Evolutionary conservation across 176 grass and related monocot genomes (phyloP), one percentile per base, ranked within the genome.

Genomic region (Bonia amplexicaulis): DNA sequence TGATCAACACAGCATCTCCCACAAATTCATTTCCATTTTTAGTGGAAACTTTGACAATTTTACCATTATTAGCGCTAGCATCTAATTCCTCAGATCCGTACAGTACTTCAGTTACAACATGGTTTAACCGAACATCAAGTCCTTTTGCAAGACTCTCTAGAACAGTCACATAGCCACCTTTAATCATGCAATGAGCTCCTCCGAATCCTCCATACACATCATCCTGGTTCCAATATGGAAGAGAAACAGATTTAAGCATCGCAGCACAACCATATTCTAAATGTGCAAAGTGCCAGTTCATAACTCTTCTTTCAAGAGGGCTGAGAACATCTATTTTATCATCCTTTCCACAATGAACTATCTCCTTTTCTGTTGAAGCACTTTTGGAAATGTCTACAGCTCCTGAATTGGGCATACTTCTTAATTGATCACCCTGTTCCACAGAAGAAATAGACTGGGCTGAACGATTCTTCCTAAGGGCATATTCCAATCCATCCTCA

Each of bases 231-330:
- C 96, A 99, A 70, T 99, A 88, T 33, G 96, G 96, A 85, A 99
- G 93, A 52, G 96, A 99, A 77, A 99, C 86, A 29, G 92, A 94
- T 80, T 95, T 96, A 25, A 99, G 93, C 79, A 82, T 86, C n/a
- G 96, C 92, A 88, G 96, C 96, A 86, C 96, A 99, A 69, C 91
- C 96, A 35, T 99, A 99, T 71, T 99, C 96, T 69, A 99, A 91
- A 92, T 99, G 93, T 75, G 96, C 96, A 47, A 96, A 99, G 89
- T 99, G 96, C 96, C 96, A 99, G 75, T 99, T 90, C 96, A 99
- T 94, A 72, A 99, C 84, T 81, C 96, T 88, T 88, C 96, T 89
- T 85, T 99, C 96, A 20, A 99, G 77, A 77, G 96, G 93, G 65
- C 78, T 94, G 59, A 99, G 85, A 65, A 91, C 79, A 62, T 94